A percentile compares a stretch with the other conserved stretches of the same genome.
These are phyloP conservation scores for Aureobasidium mangrovei DNA, from an alignment of 2,329 filamentous ascomycete species.

Conservation along the genomic window DNA sequence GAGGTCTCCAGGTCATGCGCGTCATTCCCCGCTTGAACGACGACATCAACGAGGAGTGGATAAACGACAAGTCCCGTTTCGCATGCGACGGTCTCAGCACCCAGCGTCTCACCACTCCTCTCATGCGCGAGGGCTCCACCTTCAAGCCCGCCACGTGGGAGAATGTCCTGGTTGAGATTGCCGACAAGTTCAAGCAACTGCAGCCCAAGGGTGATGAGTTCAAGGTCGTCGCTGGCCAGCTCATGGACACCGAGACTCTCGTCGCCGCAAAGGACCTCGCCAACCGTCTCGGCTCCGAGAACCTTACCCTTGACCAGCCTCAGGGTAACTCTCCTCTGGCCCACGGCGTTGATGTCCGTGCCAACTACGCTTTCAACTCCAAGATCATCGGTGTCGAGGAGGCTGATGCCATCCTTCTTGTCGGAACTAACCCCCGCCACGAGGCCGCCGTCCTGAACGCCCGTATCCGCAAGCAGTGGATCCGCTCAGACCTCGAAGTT, in stretches of 20 bases:
- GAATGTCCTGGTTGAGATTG: conserved; percentile 83
- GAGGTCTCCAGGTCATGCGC: conserved; percentile 93
- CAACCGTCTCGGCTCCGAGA: conserved; percentile 94
- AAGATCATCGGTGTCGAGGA: conserved; percentile 90
- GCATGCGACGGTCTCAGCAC: conserved; percentile 95
- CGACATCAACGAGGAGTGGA: conserved; percentile 99
- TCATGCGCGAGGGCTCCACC: conserved; percentile 79
- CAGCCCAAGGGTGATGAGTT: conserved; percentile 87
- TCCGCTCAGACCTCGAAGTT: conserved; percentile 88
- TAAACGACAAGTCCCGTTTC: conserved; percentile 96
- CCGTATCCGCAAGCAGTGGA: conserved; percentile 95
- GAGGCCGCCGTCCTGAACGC: conserved; percentile 94
- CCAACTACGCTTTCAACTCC: conserved; percentile 96
- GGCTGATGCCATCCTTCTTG: conserved; percentile 80
- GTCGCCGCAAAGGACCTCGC: conserved; percentile 96
- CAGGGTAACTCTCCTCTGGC: conserved; percentile 74
- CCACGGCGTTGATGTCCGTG: conserved; percentile 86
- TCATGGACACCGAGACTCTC: conserved; percentile 85
- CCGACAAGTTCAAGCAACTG: conserved; percentile 67
- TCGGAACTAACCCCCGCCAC: conserved; percentile 91
- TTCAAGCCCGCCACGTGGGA: conserved; percentile 94
- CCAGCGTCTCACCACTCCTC: conserved; percentile 84
- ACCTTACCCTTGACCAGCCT: conserved; percentile 85
- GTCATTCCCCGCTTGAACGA: conserved; percentile 89
- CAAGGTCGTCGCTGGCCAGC: conserved; percentile 85